phyloP scores from a whole-genome alignment of 331 rosid genomes.

The Phaseolus coccineus region DNA sequence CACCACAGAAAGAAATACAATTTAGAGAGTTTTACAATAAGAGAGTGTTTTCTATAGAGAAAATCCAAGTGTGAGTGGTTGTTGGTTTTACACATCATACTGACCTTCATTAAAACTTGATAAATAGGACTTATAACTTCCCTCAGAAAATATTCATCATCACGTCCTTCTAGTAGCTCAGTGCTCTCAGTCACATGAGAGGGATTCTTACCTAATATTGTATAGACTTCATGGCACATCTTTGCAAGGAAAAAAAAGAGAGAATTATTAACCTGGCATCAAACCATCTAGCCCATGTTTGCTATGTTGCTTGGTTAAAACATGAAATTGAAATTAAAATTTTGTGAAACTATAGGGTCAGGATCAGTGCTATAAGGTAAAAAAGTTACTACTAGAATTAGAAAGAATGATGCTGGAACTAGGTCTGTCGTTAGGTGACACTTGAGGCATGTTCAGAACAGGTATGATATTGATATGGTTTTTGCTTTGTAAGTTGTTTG shows the following conservation, averaged over 20 bases:
- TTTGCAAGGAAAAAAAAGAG: slow-evolving; percentile 32
- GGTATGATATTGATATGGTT: not conserved
- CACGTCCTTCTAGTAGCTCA: slow-evolving; percentile 53
- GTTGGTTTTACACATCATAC: too few relatives aligned
- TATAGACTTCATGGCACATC: slow-evolving; percentile 77
- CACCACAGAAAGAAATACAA: too few relatives aligned
- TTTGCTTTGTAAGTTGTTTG: not conserved
- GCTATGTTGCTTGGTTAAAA: slow-evolving; percentile 4
- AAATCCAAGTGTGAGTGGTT: too few relatives aligned
- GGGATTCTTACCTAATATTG: slow-evolving; percentile 62
- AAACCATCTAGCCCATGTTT: slow-evolving; percentile 19
- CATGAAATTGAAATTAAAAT: slow-evolving; percentile 25
- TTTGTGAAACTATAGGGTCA: not conserved
- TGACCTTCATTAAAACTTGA: slow-evolving; percentile 73
- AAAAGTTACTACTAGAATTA: slow-evolving; percentile 17
- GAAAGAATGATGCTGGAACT: not conserved
- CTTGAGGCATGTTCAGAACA: not conserved
- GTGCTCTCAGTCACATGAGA: slow-evolving; percentile 63
- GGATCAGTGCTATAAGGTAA: not conserved
- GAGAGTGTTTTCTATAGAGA: too few relatives aligned
- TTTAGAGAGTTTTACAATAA: too few relatives aligned
- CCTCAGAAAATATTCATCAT: slow-evolving; percentile 74
- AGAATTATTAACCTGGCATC: slow-evolving; percentile 30
- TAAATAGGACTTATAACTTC: slow-evolving; percentile 77
- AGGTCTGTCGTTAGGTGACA: not conserved